Evolutionary conservation across 2,329 filamentous ascomycete genomes (phyloP).

Genomic region (Mariannaea elegans): DNA sequence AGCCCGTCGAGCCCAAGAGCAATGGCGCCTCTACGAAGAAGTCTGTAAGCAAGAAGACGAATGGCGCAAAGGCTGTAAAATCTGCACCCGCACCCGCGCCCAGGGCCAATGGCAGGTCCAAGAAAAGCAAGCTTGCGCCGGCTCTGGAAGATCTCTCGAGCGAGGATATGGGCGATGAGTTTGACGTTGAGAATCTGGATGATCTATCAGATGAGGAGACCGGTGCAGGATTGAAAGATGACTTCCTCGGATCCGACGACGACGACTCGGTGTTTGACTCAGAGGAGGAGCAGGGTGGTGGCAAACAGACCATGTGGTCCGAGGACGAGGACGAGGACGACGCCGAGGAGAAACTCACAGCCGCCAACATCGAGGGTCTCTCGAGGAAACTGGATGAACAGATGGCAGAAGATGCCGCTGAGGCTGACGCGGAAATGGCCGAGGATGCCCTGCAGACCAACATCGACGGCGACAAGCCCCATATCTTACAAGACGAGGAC

Average conservation of each 20-base stretch:
- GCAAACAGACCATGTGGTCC: constrained; percentile 79
- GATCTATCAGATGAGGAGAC: constrained; percentile 51
- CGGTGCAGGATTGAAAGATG: constrained; percentile 56
- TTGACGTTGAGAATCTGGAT: constrained; percentile 58
- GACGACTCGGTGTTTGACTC: constrained; percentile 76
- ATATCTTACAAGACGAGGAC: constrained; percentile 70
- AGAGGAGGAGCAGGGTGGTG: constrained; percentile 65
- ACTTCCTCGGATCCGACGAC: constrained; percentile 67
- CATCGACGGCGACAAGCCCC: constrained; percentile 79
- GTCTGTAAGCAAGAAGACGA: constrained; percentile 42
- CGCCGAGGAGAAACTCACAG: constrained; percentile 88
- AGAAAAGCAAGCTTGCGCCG: constrained; percentile 50
- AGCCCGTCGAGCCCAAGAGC: constrained; percentile 44
- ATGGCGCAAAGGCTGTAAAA: constrained; percentile 47
- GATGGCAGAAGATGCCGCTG: constrained; percentile 79
- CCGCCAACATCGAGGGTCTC: constrained; percentile 94
- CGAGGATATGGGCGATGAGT: constrained; percentile 50
- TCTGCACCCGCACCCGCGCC: constrained; percentile 32
- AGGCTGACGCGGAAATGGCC: constrained; percentile 85
- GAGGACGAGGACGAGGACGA: constrained; percentile 93
- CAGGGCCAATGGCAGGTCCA: constrained; percentile 40
- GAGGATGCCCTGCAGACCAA: constrained; percentile 92
- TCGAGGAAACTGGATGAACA: constrained; percentile 85
- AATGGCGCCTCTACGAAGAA: constrained; percentile 41
- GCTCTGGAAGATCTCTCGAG: constrained; percentile 57